Conservation (phyloP, 495 filamentous ascomycete genomes). For the Aspergillus steynii region DNA sequence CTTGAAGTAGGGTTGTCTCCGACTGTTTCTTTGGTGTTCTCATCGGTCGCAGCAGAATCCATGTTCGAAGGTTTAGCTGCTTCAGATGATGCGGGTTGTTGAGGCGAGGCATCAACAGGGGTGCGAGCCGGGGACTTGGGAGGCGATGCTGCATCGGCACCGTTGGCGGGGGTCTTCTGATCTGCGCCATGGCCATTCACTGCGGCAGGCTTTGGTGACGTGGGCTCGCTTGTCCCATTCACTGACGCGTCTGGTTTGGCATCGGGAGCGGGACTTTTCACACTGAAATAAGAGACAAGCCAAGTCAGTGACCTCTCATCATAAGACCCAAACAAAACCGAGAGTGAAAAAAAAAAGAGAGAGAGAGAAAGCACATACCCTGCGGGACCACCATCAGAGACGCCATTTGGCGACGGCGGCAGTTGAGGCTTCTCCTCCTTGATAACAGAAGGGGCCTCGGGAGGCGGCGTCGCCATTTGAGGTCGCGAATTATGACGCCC, state of each 20-base stretch:
- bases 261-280: constrained; percentile 21
- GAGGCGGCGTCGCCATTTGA: constrained; percentile 52
- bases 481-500: constrained; percentile 20
- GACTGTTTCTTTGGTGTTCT: constrained; percentile 10
- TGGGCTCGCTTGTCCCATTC: constrained; percentile 16
- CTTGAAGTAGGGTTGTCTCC: constrained; percentile 10
- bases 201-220: constrained; percentile 16
- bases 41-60: constrained; percentile 15
- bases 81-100: constrained; percentile 18
- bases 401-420: constrained; percentile 42
- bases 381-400: constrained; percentile 28
- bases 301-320: background rate
- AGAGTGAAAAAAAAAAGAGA: background rate
- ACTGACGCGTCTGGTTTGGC: constrained; percentile 20
- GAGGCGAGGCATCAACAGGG: constrained; percentile 12
- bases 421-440: constrained; percentile 52
- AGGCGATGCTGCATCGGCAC: constrained; percentile 31
- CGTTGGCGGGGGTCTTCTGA: constrained; percentile 30
- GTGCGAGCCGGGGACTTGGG: constrained; percentile 34
- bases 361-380: constrained; percentile 29
- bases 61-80: constrained; percentile 16
- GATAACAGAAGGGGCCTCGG: constrained; percentile 39
- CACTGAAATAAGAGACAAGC: constrained; percentile 23
- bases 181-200: constrained; percentile 35
- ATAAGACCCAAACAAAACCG: no score